These are phyloP conservation scores for Ceratobasidium theobromae DNA, from an alignment of 1,284 basidiomycete genomes.

Conservation along the genomic window DNA sequence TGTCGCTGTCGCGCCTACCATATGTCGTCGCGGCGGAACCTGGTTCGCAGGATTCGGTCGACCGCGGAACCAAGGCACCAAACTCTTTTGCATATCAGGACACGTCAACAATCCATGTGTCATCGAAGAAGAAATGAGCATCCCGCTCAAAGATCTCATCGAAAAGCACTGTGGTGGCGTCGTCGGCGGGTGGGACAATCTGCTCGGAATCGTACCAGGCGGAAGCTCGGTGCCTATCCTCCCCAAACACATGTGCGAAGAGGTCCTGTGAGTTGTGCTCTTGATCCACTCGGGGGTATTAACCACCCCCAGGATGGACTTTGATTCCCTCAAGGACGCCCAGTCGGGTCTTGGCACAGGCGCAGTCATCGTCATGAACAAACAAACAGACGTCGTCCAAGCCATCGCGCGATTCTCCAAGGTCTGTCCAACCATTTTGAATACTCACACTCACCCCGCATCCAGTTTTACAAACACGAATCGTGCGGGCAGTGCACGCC, in stretches of 20 bases:
- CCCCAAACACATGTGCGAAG: constrained; percentile 76
- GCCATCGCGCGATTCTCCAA: constrained; percentile 93
- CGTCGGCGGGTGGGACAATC: constrained; percentile 92
- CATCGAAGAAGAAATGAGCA: constrained; percentile 98
- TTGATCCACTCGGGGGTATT: not conserved
- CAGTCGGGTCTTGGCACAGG: constrained; percentile 95
- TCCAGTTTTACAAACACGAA: constrained; percentile 94
- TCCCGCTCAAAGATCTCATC: constrained; percentile 89
- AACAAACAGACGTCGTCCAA: constrained; percentile 89
- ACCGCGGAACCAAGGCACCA: constrained; percentile 92
- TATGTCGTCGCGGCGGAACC: constrained; percentile 84
- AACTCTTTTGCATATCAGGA: constrained; percentile 93
- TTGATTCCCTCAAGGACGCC: constrained; percentile 94
- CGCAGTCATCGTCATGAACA: constrained; percentile 99
- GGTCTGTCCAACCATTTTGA: constrained; percentile 45
- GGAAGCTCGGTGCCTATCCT: constrained; percentile 96
- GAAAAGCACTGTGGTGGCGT: constrained; percentile 98
- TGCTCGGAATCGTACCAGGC: constrained; percentile 92
- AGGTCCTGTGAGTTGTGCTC: constrained; percentile 70
- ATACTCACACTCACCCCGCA: not conserved
- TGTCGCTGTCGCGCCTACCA: constrained; percentile 95
- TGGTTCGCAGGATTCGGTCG: constrained; percentile 96
- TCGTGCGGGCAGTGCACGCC: constrained; percentile 99
- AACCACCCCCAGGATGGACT: constrained; percentile 78
- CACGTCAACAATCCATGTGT: constrained; percentile 99